Conservation (phyloP, 2,329 filamentous ascomycete genomes). For the Aspergillus sp. region DNA sequence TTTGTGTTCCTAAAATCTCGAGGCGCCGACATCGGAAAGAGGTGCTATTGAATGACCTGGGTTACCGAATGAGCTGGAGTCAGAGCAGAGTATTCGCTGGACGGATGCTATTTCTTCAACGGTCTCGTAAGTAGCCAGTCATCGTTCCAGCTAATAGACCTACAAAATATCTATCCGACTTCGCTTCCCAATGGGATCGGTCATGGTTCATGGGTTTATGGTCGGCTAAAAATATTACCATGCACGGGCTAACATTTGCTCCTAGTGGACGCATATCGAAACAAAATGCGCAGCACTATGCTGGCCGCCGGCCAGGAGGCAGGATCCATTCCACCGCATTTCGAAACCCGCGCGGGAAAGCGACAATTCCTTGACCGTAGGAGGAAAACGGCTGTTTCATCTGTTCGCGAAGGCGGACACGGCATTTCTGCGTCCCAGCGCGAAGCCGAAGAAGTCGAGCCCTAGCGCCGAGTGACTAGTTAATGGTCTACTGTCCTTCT, state of each 20-base stretch:
- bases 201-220: background rate
- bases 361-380: slow-evolving; percentile 63
- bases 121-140: slow-evolving; percentile 70
- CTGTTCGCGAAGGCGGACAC: slow-evolving; percentile 17
- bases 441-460: slow-evolving; percentile 40
- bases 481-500: background rate
- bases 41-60: slow-evolving; percentile 87
- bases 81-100: slow-evolving; percentile 90
- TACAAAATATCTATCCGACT: background rate
- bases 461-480: slow-evolving; percentile 10
- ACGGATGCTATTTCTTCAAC: slow-evolving; percentile 82
- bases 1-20: slow-evolving; percentile 73
- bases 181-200: background rate
- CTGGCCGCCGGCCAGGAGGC: slow-evolving; percentile 75
- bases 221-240: background rate
- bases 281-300: slow-evolving; percentile 83
- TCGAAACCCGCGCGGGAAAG: slow-evolving; percentile 86
- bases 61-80: slow-evolving; percentile 94
- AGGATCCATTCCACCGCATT: slow-evolving; percentile 73
- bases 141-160: background rate
- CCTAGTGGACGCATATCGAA: slow-evolving; percentile 90
- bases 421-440: slow-evolving; percentile 30
- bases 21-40: slow-evolving; percentile 73
- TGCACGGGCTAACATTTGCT: slow-evolving; percentile 1
- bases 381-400: slow-evolving; percentile 17